Base-by-base conservation (phyloP, 805 yeast species). In the Wickerhamiella domercqiae region DNA sequence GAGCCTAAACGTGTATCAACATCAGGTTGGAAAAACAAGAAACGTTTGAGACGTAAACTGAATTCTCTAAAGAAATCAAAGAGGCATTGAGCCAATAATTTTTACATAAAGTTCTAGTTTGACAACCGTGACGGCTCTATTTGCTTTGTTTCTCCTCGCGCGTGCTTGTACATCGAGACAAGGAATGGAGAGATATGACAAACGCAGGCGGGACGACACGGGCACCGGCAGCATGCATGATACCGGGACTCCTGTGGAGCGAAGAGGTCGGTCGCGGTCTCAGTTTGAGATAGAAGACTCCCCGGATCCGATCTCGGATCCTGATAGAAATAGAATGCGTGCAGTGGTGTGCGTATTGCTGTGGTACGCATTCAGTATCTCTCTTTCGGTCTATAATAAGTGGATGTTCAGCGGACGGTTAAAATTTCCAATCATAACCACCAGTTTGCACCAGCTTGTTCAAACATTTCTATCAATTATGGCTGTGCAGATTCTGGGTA, bases 381-480 rank as follows among this genome's bases (percentile, higher is more conserved):
- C 60, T 3, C 43, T 61, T 13, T 56, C 62, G 5, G 53, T 61
- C 29, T 90, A 87, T 61, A 90, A 90, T 64, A 86, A 86, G 61
- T 84, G 96, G 96, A 87, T 87, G 96, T 90, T 87, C 61, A 86
- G 87, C 29, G 62, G 86, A 39, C 72, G 80, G 52, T 77, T 90
- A 49, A 70, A 73, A 22, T 90, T 74, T 53, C 98, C 98, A 1
- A 69, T 90, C 17, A 60, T 86, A 21, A 72, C 86, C 37, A 90
- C 98, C 0, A 65, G 86, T 3, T 67, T 76, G 48, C 98, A 90
- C 60, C 97, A 90, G 60, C 52, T 77, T 20, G 70, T 78, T 34
- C 68, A 83, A 31, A 62, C 79, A 41, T 38, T 62, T 32, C 51
- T 79, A 25, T 70, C 87, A 37, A 56, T 62, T 45, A 30, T 34